These are phyloP conservation scores for Pulveroboletus ravenelii DNA, from an alignment of 768 basidiomycete species.

Conservation along the genomic window DNA sequence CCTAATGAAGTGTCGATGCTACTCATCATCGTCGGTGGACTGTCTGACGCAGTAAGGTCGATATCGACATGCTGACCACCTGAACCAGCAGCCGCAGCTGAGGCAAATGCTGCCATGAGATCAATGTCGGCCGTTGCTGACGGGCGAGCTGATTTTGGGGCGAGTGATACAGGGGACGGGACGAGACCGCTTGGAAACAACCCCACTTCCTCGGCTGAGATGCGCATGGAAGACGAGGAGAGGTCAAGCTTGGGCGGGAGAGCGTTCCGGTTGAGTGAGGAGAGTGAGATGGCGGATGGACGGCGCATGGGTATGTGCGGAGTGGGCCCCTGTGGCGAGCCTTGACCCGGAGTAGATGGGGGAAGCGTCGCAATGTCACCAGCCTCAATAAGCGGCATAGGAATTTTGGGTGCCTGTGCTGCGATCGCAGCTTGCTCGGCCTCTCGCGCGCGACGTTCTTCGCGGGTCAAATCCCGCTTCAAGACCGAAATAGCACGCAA, in stretches of 20 bases:
- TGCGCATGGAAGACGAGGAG: constrained; percentile 60
- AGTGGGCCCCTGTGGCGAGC: constrained; percentile 33
- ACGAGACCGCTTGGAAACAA: constrained; percentile 57
- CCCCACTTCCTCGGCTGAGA: constrained; percentile 59
- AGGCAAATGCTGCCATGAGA: constrained; percentile 59
- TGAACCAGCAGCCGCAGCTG: constrained; percentile 34
- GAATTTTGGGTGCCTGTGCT: constrained; percentile 22
- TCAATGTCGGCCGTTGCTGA: constrained; percentile 54
- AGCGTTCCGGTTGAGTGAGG: constrained; percentile 68
- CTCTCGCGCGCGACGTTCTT: constrained; percentile 49
- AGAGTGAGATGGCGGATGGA: constrained; percentile 74
- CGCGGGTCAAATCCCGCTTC: constrained; percentile 61
- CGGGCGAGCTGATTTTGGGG: constrained; percentile 71
- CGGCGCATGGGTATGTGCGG: constrained; percentile 43
- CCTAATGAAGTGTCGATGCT: constrained; percentile 39
- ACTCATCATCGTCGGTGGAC: constrained; percentile 23
- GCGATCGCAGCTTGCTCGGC: constrained; percentile 42
- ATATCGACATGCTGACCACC: constrained; percentile 42
- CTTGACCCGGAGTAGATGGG: constrained; percentile 30
- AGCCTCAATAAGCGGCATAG: constrained; percentile 19
- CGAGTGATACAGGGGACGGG: constrained; percentile 72
- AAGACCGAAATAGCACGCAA: constrained; percentile 67
- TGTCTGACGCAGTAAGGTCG: constrained; percentile 51
- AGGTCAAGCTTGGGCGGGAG: constrained; percentile 78
- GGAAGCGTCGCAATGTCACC: constrained; percentile 18